These are phyloP conservation scores for Pilasporangium apinafurcum DNA, from an alignment of 352 stramenopile species.

Conservation along the genomic window DNA sequence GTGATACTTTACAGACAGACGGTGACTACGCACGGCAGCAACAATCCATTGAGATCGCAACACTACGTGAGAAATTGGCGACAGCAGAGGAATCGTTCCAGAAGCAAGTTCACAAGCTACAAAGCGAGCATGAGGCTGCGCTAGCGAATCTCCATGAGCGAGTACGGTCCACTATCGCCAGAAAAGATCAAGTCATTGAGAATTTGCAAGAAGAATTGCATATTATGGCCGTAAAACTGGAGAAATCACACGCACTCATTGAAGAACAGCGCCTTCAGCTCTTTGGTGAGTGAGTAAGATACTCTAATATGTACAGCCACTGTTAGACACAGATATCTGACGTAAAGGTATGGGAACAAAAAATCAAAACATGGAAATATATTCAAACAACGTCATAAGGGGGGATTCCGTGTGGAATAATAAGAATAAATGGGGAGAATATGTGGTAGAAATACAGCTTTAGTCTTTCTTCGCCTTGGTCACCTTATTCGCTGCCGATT, in stretches of 20 bases:
- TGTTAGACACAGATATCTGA: background rate
- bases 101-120: constrained; percentile 29
- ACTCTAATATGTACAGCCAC: no score
- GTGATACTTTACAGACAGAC: constrained; percentile 27
- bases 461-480: constrained; percentile 11
- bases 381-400: constrained; percentile 17
- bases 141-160: constrained; percentile 63
- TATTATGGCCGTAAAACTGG: constrained; percentile 63
- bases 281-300: constrained; percentile 28
- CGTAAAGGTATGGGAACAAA: constrained; percentile 6
- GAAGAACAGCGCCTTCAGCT: constrained; percentile 68
- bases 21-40: constrained; percentile 31
- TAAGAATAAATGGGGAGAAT: constrained; percentile 41
- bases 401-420: constrained; percentile 42
- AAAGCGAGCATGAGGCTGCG: constrained; percentile 47
- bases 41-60: constrained; percentile 27
- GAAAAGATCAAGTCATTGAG: constrained; percentile 62
- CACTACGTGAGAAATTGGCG: constrained; percentile 39
- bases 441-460: constrained; percentile 2
- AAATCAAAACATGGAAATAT: constrained; percentile 3
- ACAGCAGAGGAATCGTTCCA: constrained; percentile 30
- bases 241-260: constrained; percentile 70
- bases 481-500: constrained; percentile 17
- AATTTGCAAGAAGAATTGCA: constrained; percentile 65
- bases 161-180: constrained; percentile 53